Evolutionary conservation across 805 yeast genomes (phyloP), one percentile per base, ranked within the genome.

Genomic region (Saturnispora serradocipensis): DNA sequence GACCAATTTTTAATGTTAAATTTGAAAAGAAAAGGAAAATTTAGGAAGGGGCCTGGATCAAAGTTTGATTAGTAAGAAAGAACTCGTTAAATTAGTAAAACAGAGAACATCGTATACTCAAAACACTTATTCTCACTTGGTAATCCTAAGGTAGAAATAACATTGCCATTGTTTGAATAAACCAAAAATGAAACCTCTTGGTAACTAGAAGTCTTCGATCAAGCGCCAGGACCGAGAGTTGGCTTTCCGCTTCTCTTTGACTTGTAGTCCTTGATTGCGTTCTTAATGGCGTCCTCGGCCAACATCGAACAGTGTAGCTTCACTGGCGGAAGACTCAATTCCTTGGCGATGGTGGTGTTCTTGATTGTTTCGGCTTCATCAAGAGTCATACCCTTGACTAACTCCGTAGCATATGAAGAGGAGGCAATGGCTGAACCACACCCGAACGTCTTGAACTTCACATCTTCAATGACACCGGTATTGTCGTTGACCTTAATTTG

Each of bases 371-470:
- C 82, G 22, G 98, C 98, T 66, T 93, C 97, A 49, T 91, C 97
- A 48, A 93, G 72, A 43, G 93, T 78, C 81, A 88, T 89, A 43
- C 99, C 99, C 65, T 91, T 85, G 53, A 93, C 96, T 56, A 93
- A 77, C 65, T 90, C 97, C 3, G 99, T 93, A 63, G 93, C 93
- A 67, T 86, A 93, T 1, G 96, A 87, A 9, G 95, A 86, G 2
- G 96, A 86, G 1, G 99, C 99, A 67, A 93, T 93, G 49, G 99
- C 99, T 2, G 93, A 82, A 44, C 99, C 99, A 68, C 99, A 93
- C n/a, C 99, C 99, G 72, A 93, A 93, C 4, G 99, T 93, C 78
- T 93, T 93, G 72, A 93, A 93, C 69, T 89, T 91, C 56, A 91
- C 99, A 67, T 93, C 96, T 67, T 87, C 82, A 60, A 93, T 93